phyloP scores from a whole-genome alignment of 2,329 filamentous ascomycete genomes.

The Aspergillus sojae region DNA sequence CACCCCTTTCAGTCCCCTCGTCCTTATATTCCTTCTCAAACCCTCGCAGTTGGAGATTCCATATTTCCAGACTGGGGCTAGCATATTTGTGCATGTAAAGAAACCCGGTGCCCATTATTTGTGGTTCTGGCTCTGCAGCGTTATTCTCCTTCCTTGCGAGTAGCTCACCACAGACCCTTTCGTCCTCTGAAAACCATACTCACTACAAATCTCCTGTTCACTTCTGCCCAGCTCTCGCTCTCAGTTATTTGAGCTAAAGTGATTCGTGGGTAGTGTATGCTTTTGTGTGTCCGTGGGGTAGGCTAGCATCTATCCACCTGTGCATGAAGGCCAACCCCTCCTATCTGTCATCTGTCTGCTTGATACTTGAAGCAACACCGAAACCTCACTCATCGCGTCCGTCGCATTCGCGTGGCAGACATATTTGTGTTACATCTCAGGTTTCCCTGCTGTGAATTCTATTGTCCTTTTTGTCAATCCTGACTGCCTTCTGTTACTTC shows the following conservation, averaged over 20 bases:
- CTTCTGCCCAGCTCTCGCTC: background rate
- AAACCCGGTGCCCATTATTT: background rate
- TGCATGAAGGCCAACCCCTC: slow-evolving; percentile 8
- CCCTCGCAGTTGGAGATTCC: background rate
- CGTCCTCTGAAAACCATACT: background rate
- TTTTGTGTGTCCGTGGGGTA: background rate
- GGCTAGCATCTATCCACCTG: background rate
- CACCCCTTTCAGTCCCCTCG: background rate
- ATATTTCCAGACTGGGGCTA: background rate
- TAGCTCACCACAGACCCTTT: background rate
- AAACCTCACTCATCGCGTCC: slow-evolving; percentile 10
- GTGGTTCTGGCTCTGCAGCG: background rate
- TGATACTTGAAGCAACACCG: slow-evolving; percentile 13
- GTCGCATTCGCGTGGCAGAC: background rate
- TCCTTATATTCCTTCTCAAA: background rate
- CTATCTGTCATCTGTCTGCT: slow-evolving; percentile 9
- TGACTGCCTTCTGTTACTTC: background rate
- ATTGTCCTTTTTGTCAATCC: background rate
- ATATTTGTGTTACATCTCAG: background rate
- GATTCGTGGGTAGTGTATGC: background rate
- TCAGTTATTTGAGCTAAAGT: background rate
- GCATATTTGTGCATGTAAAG: background rate
- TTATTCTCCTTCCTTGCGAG: background rate
- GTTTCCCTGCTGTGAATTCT: background rate
- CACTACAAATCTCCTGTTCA: background rate